Percentiles rank a stretch among this genome's conserved stretches.
Conservation (phyloP, 495 filamentous ascomycete species). For the Aspergillus kassunensis region DNA sequence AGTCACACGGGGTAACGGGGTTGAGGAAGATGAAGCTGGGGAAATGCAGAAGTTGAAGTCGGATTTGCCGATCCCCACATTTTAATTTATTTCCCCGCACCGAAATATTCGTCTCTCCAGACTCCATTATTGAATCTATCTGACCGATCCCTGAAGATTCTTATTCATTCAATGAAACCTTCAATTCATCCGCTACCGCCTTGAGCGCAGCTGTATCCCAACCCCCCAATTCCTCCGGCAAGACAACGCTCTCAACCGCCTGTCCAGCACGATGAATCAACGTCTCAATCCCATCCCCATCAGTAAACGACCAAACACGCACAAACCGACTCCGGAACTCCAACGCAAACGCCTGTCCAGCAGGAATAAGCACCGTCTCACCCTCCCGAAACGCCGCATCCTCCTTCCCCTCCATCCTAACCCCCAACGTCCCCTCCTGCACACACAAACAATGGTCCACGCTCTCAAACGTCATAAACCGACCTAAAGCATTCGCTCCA, state of each 20-base stretch:
- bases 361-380: constrained; percentile 41
- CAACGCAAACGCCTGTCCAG: constrained; percentile 36
- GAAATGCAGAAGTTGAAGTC: neutral
- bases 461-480: constrained; percentile 30
- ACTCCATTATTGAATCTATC: no score
- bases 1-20: neutral
- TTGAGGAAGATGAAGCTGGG: neutral
- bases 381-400: constrained; percentile 31
- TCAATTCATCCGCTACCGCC: constrained; percentile 17
- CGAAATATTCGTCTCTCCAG: no score
- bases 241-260: constrained; percentile 23
- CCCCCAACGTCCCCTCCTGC: constrained; percentile 35
- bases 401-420: constrained; percentile 27
- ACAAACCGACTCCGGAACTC: constrained; percentile 38
- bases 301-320: constrained; percentile 38
- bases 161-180: constrained; percentile 17
- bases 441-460: constrained; percentile 41
- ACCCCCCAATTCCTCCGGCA: constrained; percentile 25
- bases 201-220: constrained; percentile 20
- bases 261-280: constrained; percentile 29
- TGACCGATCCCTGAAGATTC: no score
- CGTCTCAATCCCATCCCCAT: constrained; percentile 40
- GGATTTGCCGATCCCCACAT: constrained; percentile 16
- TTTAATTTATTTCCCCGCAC: neutral
- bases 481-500: constrained; percentile 24